phyloP scores from a whole-genome alignment of 495 filamentous ascomycete species.

The Penicillium lividum region DNA sequence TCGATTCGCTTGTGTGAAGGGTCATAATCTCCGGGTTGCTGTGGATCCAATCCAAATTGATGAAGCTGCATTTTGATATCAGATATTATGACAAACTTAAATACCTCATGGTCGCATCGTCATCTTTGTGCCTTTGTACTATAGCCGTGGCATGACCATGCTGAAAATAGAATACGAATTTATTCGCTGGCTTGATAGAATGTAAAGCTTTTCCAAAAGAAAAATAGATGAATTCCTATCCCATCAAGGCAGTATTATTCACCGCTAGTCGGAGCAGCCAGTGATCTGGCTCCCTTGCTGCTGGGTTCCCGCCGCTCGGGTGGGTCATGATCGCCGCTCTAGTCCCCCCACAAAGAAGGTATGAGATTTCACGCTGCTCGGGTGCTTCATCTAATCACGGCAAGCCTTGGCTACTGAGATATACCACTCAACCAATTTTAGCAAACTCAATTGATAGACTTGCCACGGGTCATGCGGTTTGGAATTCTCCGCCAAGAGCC shows the following conservation, averaged over 20 bases:
- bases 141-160: neutral
- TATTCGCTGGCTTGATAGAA: neutral
- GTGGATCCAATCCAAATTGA: neutral
- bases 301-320: constrained; percentile 3
- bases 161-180: neutral
- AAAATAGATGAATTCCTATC: constrained; percentile 1
- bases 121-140: neutral
- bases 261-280: neutral
- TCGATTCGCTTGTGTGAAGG: neutral
- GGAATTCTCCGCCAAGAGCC: neutral
- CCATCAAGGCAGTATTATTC: neutral
- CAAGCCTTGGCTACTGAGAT: constrained; percentile 4
- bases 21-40: neutral
- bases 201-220: neutral
- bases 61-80: neutral
- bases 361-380: neutral
- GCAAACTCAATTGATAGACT: neutral
- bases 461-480: neutral
- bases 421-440: constrained; percentile 3
- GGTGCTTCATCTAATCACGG: neutral
- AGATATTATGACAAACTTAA: neutral
- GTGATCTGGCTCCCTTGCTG: neutral
- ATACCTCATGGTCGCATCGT: neutral
- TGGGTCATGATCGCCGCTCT: constrained; percentile 2
- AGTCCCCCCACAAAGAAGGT: neutral